These are phyloP conservation scores for Immersiella caudata DNA, from an alignment of 495 filamentous ascomycete species.

Conservation along the genomic window DNA sequence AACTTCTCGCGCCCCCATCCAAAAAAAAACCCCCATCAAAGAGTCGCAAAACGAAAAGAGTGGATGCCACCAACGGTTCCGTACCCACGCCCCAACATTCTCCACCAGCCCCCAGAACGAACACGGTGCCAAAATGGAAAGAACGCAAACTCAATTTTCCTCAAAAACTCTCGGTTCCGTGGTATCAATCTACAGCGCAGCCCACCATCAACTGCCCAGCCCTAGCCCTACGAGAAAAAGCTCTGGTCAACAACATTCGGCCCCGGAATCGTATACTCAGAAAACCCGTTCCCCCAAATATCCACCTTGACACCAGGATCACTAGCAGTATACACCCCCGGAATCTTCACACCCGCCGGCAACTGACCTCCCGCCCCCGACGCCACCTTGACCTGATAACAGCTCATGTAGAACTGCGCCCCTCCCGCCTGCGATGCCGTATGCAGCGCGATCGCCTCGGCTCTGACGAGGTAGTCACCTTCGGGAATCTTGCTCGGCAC, in stretches of 20 bases:
- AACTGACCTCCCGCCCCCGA: constrained; percentile 42
- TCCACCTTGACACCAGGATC: constrained; percentile 51
- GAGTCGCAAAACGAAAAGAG: too few relatives aligned
- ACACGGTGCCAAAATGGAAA: too few relatives aligned
- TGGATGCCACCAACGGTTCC: too few relatives aligned
- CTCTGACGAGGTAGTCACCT: constrained; percentile 52
- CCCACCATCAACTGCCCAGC: too few relatives aligned
- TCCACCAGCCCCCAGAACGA: too few relatives aligned
- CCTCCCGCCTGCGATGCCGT: constrained; percentile 41
- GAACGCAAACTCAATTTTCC: not conserved
- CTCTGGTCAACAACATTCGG: constrained; percentile 31
- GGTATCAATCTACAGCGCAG: not conserved
- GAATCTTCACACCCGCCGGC: constrained; percentile 48
- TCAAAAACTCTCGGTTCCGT: not conserved
- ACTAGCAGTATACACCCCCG: constrained; percentile 50
- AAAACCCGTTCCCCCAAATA: constrained; percentile 45
- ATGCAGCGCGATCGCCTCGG: constrained; percentile 55
- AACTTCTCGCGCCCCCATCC: too few relatives aligned
- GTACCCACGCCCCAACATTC: too few relatives aligned
- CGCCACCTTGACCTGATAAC: constrained; percentile 50
- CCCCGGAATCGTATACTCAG: constrained; percentile 42
- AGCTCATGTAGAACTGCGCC: constrained; percentile 54
- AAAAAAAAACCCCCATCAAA: too few relatives aligned
- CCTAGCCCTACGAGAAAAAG: constrained; percentile 23
- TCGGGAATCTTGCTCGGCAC: constrained; percentile 47